Evolutionary conservation across 2,329 filamentous ascomycete species (phyloP).

Genomic region (Fusarium pininemorale): DNA sequence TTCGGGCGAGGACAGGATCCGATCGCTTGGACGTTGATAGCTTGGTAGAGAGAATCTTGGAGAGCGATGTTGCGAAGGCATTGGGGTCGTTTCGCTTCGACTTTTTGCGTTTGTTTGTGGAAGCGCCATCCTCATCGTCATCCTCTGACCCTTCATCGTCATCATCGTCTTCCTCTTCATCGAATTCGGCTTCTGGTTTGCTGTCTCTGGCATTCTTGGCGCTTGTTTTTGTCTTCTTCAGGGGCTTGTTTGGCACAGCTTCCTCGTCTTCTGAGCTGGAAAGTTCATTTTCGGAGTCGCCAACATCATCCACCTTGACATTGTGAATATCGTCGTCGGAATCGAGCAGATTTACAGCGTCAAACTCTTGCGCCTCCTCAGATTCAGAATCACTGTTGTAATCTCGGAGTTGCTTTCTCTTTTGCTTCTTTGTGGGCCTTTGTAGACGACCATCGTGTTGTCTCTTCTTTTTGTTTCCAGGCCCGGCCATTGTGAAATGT

Average conservation of each 20-base stretch:
- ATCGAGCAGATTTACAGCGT: slow-evolving; percentile 63
- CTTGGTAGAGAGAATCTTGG: slow-evolving; percentile 92
- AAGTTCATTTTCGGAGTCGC: slow-evolving; percentile 49
- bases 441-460: slow-evolving; percentile 43
- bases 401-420: slow-evolving; percentile 54
- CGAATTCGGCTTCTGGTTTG: slow-evolving; percentile 38
- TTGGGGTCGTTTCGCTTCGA: slow-evolving; percentile 91
- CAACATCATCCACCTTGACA: slow-evolving; percentile 60
- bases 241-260: slow-evolving; percentile 42
- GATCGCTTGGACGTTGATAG: slow-evolving; percentile 81
- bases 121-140: slow-evolving; percentile 50
- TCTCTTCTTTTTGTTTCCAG: slow-evolving; percentile 49
- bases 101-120: slow-evolving; percentile 55
- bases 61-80: slow-evolving; percentile 91
- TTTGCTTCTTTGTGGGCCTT: slow-evolving; percentile 64
- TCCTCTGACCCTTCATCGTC: slow-evolving; percentile 46
- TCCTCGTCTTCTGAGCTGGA: slow-evolving; percentile 51
- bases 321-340: slow-evolving; percentile 68
- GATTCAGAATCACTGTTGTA: slow-evolving; percentile 64
- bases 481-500: slow-evolving; percentile 46
- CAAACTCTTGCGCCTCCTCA: slow-evolving; percentile 55
- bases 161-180: slow-evolving; percentile 31
- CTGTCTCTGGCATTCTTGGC: slow-evolving; percentile 35
- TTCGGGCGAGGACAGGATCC: slow-evolving; percentile 92
- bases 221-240: slow-evolving; percentile 44